Evolutionary conservation across 495 filamentous ascomycete genomes (phyloP).

Genomic region (Podospora anserina): DNA sequence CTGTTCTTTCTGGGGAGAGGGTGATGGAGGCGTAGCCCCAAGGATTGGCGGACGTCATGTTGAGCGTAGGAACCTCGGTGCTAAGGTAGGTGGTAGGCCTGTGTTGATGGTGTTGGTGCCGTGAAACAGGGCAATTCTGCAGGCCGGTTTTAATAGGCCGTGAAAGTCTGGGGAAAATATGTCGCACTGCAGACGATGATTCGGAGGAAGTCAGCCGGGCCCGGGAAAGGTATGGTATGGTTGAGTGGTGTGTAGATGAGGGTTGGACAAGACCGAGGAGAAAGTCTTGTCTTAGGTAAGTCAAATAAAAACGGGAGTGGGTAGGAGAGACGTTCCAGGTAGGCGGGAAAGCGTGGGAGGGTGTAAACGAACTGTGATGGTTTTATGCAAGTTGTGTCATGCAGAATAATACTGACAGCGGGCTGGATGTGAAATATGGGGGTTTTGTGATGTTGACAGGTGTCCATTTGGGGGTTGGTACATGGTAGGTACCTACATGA

Average conservation of each 20-base stretch:
- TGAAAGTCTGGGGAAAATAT: background rate
- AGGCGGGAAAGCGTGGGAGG: background rate
- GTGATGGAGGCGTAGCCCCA: background rate
- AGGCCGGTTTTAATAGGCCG: background rate
- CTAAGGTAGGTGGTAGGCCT: background rate
- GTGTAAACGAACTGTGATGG: background rate
- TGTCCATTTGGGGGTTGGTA: background rate
- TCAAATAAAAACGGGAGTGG: background rate
- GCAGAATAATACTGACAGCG: background rate
- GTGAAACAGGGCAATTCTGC: background rate
- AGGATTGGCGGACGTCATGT: background rate
- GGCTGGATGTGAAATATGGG: background rate
- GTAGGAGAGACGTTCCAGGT: background rate
- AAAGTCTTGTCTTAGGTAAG: background rate
- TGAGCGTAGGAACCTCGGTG: background rate
- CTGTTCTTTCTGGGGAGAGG: background rate
- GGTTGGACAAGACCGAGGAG: background rate
- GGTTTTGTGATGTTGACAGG: background rate
- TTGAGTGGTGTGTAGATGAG: background rate
- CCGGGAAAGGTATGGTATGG: background rate
- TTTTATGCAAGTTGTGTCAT: background rate
- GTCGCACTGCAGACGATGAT: background rate
- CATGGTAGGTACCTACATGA: background rate
- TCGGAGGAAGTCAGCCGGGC: constrained; percentile 4
- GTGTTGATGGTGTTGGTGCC: background rate